These are phyloP conservation scores for Moelleriella libera DNA, from an alignment of 2,329 filamentous ascomycete genomes.

Conservation along the genomic window DNA sequence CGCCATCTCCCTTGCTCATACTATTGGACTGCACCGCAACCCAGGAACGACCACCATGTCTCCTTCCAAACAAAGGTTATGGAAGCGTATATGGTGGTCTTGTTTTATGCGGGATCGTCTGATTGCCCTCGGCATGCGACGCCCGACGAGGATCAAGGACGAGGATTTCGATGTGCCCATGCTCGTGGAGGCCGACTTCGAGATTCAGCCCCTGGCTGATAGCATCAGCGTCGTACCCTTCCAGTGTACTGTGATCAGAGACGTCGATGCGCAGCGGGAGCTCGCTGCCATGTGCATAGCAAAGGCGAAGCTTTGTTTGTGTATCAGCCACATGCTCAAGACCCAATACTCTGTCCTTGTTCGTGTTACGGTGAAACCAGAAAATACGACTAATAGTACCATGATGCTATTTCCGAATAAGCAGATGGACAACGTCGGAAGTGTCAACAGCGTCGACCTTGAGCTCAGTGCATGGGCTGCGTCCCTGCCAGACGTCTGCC, in stretches of 20 bases:
- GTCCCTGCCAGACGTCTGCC: conserved; percentile 56
- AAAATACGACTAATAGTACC: conserved; percentile 58
- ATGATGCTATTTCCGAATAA: conserved; percentile 93
- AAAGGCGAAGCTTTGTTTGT: conserved; percentile 78
- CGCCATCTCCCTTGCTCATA: conserved; percentile 82
- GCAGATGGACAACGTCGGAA: conserved; percentile 64
- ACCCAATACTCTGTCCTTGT: conserved; percentile 88
- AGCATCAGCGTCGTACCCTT: conserved; percentile 53
- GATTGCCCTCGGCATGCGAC: conserved; percentile 84
- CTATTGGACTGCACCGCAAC: conserved; percentile 83
- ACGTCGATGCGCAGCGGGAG: conserved; percentile 59
- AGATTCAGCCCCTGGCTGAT: conserved; percentile 54
- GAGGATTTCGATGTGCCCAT: conserved; percentile 91
- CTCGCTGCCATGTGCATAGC: conserved; percentile 82
- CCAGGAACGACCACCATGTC: conserved; percentile 65
- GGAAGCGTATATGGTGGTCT: conserved; percentile 97
- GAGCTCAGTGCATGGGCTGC: conserved; percentile 68
- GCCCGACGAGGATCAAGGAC: conserved; percentile 82
- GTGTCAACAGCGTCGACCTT: conserved; percentile 65
- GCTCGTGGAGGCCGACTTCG: conserved; percentile 74
- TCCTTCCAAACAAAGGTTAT: conserved; percentile 59
- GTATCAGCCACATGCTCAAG: conserved; percentile 77
- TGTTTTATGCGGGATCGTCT: conserved; percentile 91
- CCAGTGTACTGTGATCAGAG: conserved; percentile 57
- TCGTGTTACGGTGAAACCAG: conserved; percentile 65